These are phyloP conservation scores for Emericellopsis terricola DNA, from an alignment of 495 filamentous ascomycete genomes.

Conservation along the genomic window DNA sequence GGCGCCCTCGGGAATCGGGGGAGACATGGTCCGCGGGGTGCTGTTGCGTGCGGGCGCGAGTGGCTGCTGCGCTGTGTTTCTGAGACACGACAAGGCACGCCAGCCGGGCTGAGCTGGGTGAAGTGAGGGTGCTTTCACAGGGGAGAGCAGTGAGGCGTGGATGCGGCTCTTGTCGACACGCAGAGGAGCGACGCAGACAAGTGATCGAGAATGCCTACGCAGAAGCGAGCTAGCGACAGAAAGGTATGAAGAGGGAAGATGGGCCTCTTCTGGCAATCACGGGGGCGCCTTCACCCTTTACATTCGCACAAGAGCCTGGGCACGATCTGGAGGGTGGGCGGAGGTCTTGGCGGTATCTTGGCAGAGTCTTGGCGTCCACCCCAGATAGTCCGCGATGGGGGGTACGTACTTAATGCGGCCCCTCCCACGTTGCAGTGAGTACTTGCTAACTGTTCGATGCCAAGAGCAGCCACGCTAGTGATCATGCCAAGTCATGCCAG, in stretches of 20 bases:
- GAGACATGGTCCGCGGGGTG: slow-evolving; percentile 4
- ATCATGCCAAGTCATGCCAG: slow-evolving; percentile 1
- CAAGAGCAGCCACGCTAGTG: not conserved
- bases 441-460: not conserved
- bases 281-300: slow-evolving; percentile 2
- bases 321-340: not conserved
- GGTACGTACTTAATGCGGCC: no score
- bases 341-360: slow-evolving; percentile 5
- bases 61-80: no score
- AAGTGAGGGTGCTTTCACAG: no score
- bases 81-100: no score
- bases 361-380: not conserved
- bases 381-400: not conserved
- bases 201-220: not conserved
- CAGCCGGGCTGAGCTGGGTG: no score
- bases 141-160: no score
- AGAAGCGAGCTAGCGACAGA: slow-evolving; percentile 1
- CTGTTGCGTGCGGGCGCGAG: not conserved
- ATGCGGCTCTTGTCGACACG: not conserved
- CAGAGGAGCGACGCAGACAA: slow-evolving; percentile 1
- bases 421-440: no score
- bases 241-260: no score
- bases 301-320: slow-evolving; percentile 3
- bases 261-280: no score
- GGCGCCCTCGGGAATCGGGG: slow-evolving; percentile 6